phyloP scores from a whole-genome alignment of 495 filamentous ascomycete species.

The Trichoderma asperelloides region DNA sequence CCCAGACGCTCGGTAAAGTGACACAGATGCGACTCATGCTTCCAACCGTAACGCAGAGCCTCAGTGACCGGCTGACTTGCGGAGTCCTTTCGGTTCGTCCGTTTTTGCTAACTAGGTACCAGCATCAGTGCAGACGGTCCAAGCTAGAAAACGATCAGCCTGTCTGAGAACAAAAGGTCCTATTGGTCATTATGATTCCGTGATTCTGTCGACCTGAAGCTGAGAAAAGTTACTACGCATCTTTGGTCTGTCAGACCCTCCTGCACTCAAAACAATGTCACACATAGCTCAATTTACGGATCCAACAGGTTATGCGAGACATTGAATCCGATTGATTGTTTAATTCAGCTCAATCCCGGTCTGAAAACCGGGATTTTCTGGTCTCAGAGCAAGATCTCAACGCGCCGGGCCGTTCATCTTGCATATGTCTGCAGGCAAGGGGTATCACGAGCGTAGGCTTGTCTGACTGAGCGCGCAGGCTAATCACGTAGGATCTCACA shows the following conservation, averaged over 20 bases:
- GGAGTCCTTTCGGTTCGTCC: too few species aligned
- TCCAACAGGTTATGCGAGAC: background rate
- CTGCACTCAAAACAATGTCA: background rate
- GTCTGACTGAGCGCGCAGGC: background rate
- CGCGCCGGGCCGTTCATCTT: background rate
- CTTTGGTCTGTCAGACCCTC: too few species aligned
- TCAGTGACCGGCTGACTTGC: too few species aligned
- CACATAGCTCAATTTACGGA: background rate
- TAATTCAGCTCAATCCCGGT: background rate
- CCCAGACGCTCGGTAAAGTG: background rate
- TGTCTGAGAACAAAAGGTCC: too few species aligned
- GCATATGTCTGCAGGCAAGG: background rate
- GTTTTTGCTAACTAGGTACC: too few species aligned
- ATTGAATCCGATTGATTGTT: background rate
- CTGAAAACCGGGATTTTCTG: background rate
- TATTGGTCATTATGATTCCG: too few species aligned
- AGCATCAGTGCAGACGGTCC: too few species aligned
- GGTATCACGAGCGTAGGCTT: background rate
- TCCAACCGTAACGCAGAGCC: background rate
- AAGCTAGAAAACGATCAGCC: too few species aligned
- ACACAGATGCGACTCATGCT: background rate
- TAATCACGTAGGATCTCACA: background rate
- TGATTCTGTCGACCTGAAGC: too few species aligned
- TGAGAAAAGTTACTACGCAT: too few species aligned
- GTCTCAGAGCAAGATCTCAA: background rate